phyloP scores from a whole-genome alignment of 2,329 filamentous ascomycete species.

The Sporothrix brasiliensis region DNA sequence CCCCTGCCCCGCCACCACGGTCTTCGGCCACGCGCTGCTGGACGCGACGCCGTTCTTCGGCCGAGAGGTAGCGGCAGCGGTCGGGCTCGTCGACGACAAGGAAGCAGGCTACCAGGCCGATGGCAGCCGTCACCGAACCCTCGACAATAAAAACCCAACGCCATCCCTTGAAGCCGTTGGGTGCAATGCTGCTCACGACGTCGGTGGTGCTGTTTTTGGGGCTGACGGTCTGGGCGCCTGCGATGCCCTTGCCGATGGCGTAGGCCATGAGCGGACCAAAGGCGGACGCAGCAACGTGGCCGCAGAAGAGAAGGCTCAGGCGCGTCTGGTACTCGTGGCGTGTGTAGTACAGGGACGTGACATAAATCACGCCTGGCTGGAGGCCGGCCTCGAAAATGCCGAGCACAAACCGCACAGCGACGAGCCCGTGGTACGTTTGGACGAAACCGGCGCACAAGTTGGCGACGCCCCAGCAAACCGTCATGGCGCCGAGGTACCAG shows the following conservation, averaged over 20 bases:
- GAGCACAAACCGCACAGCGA: constrained; percentile 43
- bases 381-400: constrained; percentile 48
- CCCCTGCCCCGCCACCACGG: not conserved
- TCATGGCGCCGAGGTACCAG: constrained; percentile 22
- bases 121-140: constrained; percentile 45
- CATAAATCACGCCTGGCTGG: constrained; percentile 49
- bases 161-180: constrained; percentile 26
- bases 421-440: constrained; percentile 9
- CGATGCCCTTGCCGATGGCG: constrained; percentile 24
- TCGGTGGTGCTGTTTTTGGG: constrained; percentile 7
- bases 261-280: constrained; percentile 45
- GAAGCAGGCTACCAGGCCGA: constrained; percentile 44
- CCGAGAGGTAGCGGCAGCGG: constrained; percentile 51
- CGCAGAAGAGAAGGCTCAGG: constrained; percentile 50
- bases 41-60: constrained; percentile 46
- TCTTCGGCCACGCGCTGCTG: constrained; percentile 35
- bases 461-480: constrained; percentile 27
- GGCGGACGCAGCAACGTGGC: constrained; percentile 48
- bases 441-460: constrained; percentile 25
- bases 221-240: constrained; percentile 10
- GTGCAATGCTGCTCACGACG: not conserved
- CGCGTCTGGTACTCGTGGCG: constrained; percentile 54
- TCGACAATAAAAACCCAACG: constrained; percentile 40
- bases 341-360: constrained; percentile 54
- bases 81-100: constrained; percentile 56